Conservation (phyloP, 306 rosid genomes). For the Inga laurina region DNA sequence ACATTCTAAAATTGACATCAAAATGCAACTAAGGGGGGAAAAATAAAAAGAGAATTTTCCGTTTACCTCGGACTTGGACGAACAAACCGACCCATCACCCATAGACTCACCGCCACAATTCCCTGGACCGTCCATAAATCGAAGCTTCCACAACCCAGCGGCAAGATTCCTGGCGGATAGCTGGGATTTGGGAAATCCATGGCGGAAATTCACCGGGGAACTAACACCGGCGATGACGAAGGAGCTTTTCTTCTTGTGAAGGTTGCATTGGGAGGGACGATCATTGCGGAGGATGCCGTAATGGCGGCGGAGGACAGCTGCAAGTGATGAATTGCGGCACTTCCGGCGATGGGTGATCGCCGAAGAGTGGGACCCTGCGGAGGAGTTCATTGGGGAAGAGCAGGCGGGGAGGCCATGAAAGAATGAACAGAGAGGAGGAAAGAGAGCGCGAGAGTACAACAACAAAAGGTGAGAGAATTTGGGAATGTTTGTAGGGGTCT, state of each 20-base stretch:
- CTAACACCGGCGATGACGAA: not conserved
- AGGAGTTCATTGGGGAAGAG: constrained; percentile 30
- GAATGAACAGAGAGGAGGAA: not conserved
- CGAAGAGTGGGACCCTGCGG: constrained; percentile 3
- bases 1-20: not conserved
- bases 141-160: constrained; percentile 57
- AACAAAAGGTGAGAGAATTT: not conserved
- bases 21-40: not conserved
- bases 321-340: not conserved
- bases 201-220: constrained; percentile 21
- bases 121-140: constrained; percentile 33
- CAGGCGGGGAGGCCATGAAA: constrained; percentile 18
- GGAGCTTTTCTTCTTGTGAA: not conserved
- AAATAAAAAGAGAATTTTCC: too few species aligned
- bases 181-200: not conserved
- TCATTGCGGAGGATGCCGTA: not conserved
- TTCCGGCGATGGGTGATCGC: constrained; percentile 32
- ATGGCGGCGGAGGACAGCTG: not conserved
- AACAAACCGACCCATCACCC: not conserved
- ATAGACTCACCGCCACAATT: not conserved
- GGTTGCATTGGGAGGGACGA: constrained; percentile 38
- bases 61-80: constrained; percentile 29
- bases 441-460: not conserved
- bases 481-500: not conserved
- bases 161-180: constrained; percentile 61